phyloP scores from a whole-genome alignment of 805 yeast species.

The Cyberlindnera nakhonratchasimensis region DNA sequence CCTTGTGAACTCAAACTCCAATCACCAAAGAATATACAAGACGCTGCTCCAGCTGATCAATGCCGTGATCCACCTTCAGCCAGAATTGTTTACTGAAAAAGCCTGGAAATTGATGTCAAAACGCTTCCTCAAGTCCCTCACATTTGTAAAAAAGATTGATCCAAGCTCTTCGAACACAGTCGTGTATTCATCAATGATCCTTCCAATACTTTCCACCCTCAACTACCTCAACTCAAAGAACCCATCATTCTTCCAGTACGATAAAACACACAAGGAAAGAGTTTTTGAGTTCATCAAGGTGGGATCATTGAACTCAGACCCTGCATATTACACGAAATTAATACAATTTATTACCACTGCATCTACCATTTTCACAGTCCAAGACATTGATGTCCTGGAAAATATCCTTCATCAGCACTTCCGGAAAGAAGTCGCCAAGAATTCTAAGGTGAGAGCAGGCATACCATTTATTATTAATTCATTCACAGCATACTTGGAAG shows the following conservation, averaged over 20 bases:
- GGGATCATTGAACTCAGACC: conserved; percentile 53
- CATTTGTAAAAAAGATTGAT: conserved; percentile 29
- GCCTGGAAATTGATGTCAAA: conserved; percentile 33
- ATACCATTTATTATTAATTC: conserved; percentile 30
- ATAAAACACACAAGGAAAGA: conserved; percentile 44
- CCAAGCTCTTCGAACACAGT: conserved; percentile 34
- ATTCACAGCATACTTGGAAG: conserved; percentile 28
- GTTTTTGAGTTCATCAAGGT: conserved; percentile 44
- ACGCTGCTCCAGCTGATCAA: conserved; percentile 37
- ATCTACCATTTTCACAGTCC: conserved; percentile 7
- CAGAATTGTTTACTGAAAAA: conserved; percentile 21
- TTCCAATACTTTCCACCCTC: conserved; percentile 48
- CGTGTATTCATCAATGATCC: conserved; percentile 42
- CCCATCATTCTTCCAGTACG: conserved; percentile 52
- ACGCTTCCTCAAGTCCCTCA: conserved; percentile 32
- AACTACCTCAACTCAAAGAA: conserved; percentile 42
- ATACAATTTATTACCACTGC: conserved; percentile 22
- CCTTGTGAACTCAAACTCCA: conserved; percentile 31
- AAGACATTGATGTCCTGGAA: conserved; percentile 26
- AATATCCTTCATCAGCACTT: conserved; percentile 30
- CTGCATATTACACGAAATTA: conserved; percentile 42
- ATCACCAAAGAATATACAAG: conserved; percentile 41
- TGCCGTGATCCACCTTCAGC: conserved; percentile 28
- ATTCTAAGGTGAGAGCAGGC: conserved; percentile 32
- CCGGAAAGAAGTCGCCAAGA: conserved; percentile 27